phyloP scores from a whole-genome alignment of 2,329 filamentous ascomycete genomes.

The Diaporthe caulivora region DNA sequence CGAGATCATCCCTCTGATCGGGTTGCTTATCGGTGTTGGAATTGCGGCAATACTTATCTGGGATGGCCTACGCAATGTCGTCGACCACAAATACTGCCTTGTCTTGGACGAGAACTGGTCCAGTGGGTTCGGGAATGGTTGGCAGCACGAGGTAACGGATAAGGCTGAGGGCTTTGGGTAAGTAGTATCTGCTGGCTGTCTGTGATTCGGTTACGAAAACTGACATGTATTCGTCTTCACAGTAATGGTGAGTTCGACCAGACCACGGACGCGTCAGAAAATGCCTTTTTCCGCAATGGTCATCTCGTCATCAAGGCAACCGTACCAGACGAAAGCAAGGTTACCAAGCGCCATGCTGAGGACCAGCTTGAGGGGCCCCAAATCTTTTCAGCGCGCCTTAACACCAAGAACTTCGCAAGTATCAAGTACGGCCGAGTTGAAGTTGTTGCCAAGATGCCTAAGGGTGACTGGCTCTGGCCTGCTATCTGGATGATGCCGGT shows the following conservation, averaged over 20 bases:
- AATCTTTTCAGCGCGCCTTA: constrained; percentile 81
- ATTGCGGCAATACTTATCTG: constrained; percentile 80
- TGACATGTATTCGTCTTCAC: not conserved
- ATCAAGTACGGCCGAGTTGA: constrained; percentile 88
- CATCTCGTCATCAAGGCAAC: constrained; percentile 82
- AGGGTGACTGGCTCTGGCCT: constrained; percentile 90
- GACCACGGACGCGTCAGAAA: constrained; percentile 79
- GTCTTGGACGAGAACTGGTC: constrained; percentile 77
- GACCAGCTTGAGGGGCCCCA: constrained; percentile 83
- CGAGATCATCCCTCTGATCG: constrained; percentile 81
- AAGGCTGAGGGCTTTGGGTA: constrained; percentile 83
- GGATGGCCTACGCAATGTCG: constrained; percentile 79
- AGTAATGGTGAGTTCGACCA: constrained; percentile 86
- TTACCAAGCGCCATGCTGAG: constrained; percentile 75
- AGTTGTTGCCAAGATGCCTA: constrained; percentile 80
- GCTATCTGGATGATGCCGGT: constrained; percentile 92
- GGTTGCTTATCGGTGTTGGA: constrained; percentile 75
- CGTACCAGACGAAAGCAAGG: constrained; percentile 75
- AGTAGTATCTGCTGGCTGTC: constrained; percentile 47
- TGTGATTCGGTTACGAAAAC: constrained; percentile 14
- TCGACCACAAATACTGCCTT: constrained; percentile 79
- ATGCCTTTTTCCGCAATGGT: constrained; percentile 79
- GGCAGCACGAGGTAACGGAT: constrained; percentile 82
- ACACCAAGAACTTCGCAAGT: constrained; percentile 75
- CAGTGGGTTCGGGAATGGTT: constrained; percentile 69